Evolutionary conservation across 2,329 filamentous ascomycete genomes (phyloP).

Genomic region (Didymella pomorum): DNA sequence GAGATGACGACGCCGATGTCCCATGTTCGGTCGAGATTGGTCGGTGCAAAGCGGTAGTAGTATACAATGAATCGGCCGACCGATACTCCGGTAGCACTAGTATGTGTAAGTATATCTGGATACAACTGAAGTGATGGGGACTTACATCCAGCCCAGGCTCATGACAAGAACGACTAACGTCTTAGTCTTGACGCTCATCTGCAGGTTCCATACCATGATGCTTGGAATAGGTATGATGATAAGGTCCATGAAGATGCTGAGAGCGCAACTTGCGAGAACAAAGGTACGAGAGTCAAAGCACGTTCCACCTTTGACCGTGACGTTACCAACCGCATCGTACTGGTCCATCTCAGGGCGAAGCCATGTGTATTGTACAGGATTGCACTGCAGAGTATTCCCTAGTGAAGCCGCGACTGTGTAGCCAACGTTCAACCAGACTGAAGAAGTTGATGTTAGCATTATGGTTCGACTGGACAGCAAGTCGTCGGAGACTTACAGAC

Average conservation of each 20-base stretch:
- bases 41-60: constrained; percentile 49
- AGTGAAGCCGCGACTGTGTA: constrained; percentile 47
- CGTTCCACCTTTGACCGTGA: constrained; percentile 37
- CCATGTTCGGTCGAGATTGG: constrained; percentile 44
- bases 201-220: constrained; percentile 55
- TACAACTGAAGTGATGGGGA: background rate
- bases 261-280: constrained; percentile 43
- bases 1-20: constrained; percentile 50
- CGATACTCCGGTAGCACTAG: constrained; percentile 44
- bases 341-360: constrained; percentile 43
- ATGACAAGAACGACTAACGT: constrained; percentile 43
- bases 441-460: constrained; percentile 3
- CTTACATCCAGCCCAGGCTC: constrained; percentile 48
- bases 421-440: constrained; percentile 47
- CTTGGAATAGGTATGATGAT: constrained; percentile 53
- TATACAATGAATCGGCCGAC: constrained; percentile 53
- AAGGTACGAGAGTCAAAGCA: constrained; percentile 48
- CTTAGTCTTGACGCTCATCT: constrained; percentile 52
- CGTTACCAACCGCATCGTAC: constrained; percentile 35
- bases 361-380: constrained; percentile 43
- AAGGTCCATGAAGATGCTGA: constrained; percentile 52
- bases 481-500: constrained; percentile 32
- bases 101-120: constrained; percentile 1
- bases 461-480: background rate
- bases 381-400: constrained; percentile 48